phyloP scores from a whole-genome alignment of 805 yeast genomes.

The Wickerhamomyces rabaulensis region DNA sequence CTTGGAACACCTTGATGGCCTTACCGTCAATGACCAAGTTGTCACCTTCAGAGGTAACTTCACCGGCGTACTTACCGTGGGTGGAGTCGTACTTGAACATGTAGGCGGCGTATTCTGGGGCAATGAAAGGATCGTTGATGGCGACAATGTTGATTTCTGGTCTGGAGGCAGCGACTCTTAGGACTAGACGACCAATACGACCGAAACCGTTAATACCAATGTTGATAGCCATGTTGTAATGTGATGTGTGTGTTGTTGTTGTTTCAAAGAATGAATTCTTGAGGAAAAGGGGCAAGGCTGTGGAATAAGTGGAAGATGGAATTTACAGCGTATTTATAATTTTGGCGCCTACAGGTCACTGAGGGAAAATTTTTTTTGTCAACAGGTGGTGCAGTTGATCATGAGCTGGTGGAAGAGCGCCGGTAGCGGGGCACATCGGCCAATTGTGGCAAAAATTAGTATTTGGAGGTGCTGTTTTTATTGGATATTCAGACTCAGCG shows the following conservation, averaged over 20 bases:
- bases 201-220: constrained; percentile 74
- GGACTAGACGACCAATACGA: constrained; percentile 65
- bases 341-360: too few relatives aligned
- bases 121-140: constrained; percentile 65
- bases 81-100: constrained; percentile 74
- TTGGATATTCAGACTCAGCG: not conserved
- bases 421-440: not conserved
- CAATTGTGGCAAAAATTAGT: too few relatives aligned
- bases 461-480: too few relatives aligned
- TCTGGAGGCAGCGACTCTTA: constrained; percentile 56
- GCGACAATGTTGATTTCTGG: constrained; percentile 53
- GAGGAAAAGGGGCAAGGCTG: not conserved
- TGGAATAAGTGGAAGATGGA: not conserved
- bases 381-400: not conserved
- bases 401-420: too few relatives aligned
- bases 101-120: constrained; percentile 65
- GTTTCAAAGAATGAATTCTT: not conserved
- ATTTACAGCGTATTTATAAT: not conserved
- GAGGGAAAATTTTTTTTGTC: not conserved
- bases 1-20: constrained; percentile 48
- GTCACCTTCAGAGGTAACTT: constrained; percentile 48
- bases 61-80: constrained; percentile 60
- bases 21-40: constrained; percentile 49
- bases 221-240: constrained; percentile 38
- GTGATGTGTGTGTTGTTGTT: not conserved